Evolutionary conservation across 2,329 filamentous ascomycete genomes (phyloP).

Genomic region (Plectosphaerella sp.): DNA sequence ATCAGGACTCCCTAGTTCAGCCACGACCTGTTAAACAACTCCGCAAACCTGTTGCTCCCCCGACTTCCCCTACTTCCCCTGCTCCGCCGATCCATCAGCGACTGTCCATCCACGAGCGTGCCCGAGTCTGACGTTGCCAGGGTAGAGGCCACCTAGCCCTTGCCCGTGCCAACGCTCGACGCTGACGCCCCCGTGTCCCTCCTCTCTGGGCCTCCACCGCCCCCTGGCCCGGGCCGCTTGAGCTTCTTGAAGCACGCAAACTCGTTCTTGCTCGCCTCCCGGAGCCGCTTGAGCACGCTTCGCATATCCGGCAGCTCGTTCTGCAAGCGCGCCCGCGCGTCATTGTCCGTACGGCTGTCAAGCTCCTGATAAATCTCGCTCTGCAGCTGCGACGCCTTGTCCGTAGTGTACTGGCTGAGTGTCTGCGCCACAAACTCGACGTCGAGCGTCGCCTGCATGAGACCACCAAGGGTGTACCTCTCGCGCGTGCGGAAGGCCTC

Average conservation of each 20-base stretch:
- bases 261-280: slow-evolving; percentile 77
- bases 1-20: too few relatives aligned
- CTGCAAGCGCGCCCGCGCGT: slow-evolving; percentile 75
- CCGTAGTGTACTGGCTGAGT: slow-evolving; percentile 81
- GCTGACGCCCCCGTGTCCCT: slow-evolving; percentile 26
- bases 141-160: slow-evolving; percentile 3
- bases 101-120: too few relatives aligned
- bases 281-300: slow-evolving; percentile 74
- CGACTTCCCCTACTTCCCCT: too few relatives aligned
- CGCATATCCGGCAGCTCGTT: slow-evolving; percentile 88
- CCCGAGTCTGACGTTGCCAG: background rate
- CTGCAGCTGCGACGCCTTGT: slow-evolving; percentile 75
- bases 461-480: slow-evolving; percentile 69
- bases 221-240: slow-evolving; percentile 38
- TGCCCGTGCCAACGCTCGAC: slow-evolving; percentile 14
- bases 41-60: too few relatives aligned
- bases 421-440: slow-evolving; percentile 97
- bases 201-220: slow-evolving; percentile 24
- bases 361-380: slow-evolving; percentile 89
- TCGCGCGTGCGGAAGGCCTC: slow-evolving; percentile 67
- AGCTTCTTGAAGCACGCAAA: slow-evolving; percentile 80
- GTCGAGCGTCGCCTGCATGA: slow-evolving; percentile 97
- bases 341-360: slow-evolving; percentile 83
- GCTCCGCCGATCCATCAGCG: too few relatives aligned
- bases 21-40: too few relatives aligned